Percentiles rank a stretch among this genome's conserved stretches.
Conservation (phyloP, 805 yeast genomes). For the Candida nitratophila region DNA sequence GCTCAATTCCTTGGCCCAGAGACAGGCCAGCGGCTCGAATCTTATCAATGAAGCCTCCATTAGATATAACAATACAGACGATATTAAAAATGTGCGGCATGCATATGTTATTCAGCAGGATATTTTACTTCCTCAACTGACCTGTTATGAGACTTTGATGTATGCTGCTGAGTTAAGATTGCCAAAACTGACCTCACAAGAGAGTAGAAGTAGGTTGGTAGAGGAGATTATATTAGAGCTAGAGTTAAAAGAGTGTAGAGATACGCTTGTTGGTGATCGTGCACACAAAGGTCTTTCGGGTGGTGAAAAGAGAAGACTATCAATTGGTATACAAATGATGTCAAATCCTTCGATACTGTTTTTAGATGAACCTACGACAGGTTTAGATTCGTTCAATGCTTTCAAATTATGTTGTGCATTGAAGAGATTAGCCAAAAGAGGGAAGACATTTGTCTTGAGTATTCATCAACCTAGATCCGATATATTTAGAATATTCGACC, state of each 20-base stretch:
- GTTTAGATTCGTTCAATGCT: constrained; percentile 76
- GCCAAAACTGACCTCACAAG: constrained; percentile 35
- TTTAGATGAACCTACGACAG: constrained; percentile 86
- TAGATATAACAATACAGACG: constrained; percentile 29
- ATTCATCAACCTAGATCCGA: constrained; percentile 85
- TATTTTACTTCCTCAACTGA: constrained; percentile 59
- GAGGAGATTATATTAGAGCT: constrained; percentile 54
- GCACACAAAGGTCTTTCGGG: constrained; percentile 65
- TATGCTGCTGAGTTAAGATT: constrained; percentile 69
- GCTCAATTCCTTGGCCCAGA: constrained; percentile 55
- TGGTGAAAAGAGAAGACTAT: constrained; percentile 74
- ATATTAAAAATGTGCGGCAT: constrained; percentile 25
- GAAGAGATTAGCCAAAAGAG: constrained; percentile 46
- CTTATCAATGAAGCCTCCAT: constrained; percentile 32
- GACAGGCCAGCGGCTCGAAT: constrained; percentile 29
- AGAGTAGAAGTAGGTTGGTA: constrained; percentile 43
- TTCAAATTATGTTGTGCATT: constrained; percentile 54
- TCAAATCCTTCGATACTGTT: constrained; percentile 72
- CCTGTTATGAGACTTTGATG: constrained; percentile 62
- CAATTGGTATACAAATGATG: constrained; percentile 71
- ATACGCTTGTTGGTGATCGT: constrained; percentile 50
- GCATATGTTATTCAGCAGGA: constrained; percentile 79
- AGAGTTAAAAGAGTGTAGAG: constrained; percentile 57
- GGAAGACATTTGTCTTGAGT: constrained; percentile 67
- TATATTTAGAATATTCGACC: constrained; percentile 61